Evolutionary conservation across 805 yeast species (phyloP).

Genomic region (Myxozyma mucilagina): DNA sequence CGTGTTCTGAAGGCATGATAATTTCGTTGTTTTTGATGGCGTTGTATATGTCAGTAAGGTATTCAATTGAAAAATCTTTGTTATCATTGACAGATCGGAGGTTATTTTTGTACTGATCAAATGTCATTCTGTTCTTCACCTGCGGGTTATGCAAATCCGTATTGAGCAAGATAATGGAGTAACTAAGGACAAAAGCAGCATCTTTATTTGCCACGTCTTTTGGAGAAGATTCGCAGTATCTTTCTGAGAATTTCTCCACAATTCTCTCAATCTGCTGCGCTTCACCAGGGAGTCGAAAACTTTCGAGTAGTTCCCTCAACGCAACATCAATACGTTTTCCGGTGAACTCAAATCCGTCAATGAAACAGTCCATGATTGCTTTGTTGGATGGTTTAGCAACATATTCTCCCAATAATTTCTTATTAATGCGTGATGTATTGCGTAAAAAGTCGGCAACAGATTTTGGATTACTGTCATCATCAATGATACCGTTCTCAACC

Average conservation of each 20-base stretch:
- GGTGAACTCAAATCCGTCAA: slow-evolving; percentile 69
- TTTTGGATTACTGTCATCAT: slow-evolving; percentile 48
- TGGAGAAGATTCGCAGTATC: slow-evolving; percentile 68
- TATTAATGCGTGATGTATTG: slow-evolving; percentile 79
- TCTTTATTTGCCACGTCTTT: slow-evolving; percentile 76
- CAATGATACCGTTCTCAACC: slow-evolving; percentile 64
- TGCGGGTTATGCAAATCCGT: slow-evolving; percentile 92
- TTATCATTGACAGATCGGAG: slow-evolving; percentile 73
- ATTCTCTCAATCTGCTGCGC: slow-evolving; percentile 94
- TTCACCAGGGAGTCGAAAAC: slow-evolving; percentile 94
- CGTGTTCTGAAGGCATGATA: slow-evolving; percentile 97
- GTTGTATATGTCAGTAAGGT: slow-evolving; percentile 72
- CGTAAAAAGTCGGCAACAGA: slow-evolving; percentile 77
- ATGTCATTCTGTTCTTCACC: slow-evolving; percentile 83
- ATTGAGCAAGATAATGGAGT: slow-evolving; percentile 87
- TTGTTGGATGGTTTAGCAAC: slow-evolving; percentile 73
- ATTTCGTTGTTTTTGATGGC: slow-evolving; percentile 85
- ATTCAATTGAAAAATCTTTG: slow-evolving; percentile 82
- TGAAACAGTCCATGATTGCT: slow-evolving; percentile 61
- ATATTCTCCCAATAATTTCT: slow-evolving; percentile 81
- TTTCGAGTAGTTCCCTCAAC: slow-evolving; percentile 71
- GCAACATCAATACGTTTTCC: slow-evolving; percentile 91
- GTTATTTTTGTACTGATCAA: slow-evolving; percentile 77
- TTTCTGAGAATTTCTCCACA: slow-evolving; percentile 79
- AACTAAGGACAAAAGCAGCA: slow-evolving; percentile 87